Base-by-base conservation (phyloP, 2,329 filamentous ascomycete species). In the Phaeosphaeriaceae sp. region DNA sequence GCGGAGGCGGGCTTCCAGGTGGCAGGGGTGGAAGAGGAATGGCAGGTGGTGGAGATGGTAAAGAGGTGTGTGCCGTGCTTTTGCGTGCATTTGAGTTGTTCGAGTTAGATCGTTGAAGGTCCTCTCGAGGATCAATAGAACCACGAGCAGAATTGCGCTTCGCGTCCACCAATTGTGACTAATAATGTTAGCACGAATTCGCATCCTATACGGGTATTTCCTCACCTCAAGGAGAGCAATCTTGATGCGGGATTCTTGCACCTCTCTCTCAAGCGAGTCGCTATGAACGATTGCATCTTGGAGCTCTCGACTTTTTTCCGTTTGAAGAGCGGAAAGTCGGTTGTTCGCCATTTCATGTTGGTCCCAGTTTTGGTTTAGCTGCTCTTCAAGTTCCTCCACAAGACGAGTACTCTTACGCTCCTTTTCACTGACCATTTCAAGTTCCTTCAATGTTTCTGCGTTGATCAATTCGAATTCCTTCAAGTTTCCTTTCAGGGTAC, bases 11-110 rank as follows among this genome's bases (percentile, higher is more conserved):
- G 58, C 76, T 58, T 78, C 81, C 44, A 35, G 61, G 63, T 3
- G 94, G 94, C 15, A 99, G 81, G 32, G 94, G 94, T 2, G 94
- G 94, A 28, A 99, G 84, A n/a, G 94, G 94, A 63, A 97, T 96
- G 0, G 91, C 92, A 0, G 94, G 94, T 4, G 94, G 94, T 21
- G 94, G 94, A 1, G 94, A 97, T 2, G 94, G 94, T 9, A 97
- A 79, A 3, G 92, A 94, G 11, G 85, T 83, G 38, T 92, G 87
- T 0, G 91, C 94, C 18, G 85, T 81, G 65, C 88, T 94, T 81
- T 96, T 97, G 68, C 90, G 89, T 35, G 94, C 82, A 58, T 88
- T 88, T 12, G 88, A 89, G 36, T 80, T 80, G 54, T 80, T 77
- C 6, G 84, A 86, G 56, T 81, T 82, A 49, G 81, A 82, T 44